Evolutionary conservation across 495 filamentous ascomycete genomes (phyloP), one percentile per base, ranked within the genome.

Genomic region (Tricharina praecox): DNA sequence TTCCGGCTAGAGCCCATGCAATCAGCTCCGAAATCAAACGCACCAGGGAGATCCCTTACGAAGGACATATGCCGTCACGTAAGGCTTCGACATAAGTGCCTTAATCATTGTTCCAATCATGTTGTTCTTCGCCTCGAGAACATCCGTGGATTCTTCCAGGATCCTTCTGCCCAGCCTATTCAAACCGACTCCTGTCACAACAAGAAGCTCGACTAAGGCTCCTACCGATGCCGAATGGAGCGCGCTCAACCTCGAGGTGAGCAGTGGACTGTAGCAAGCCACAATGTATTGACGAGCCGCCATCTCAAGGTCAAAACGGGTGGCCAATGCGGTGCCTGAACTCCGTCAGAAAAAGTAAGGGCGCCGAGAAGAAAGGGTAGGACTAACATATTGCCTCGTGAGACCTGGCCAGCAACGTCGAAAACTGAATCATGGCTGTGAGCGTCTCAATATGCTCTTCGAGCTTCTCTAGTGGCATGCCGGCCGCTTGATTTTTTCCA

Each of bases 161-260:
- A n/a, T n/a, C n/a, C n/a, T 21, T 39, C 36, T 39, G 19, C 8
- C 16, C 19, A 21, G n/a, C n/a, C n/a, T 39, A 21, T n/a, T 39
- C 16, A 21, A 7, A 7, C 39, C 39, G 8, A 43, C 23, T 3
- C 39, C 39, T 3, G 24, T 23, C 23, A 43, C 20, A 4, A 43
- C 39, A 4, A 43, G 24, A 11, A 43, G 39, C 16, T 43, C 39
- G 11, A 43, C 25, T 5, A 43, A 7, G 8, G 20, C 8, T 8
- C 20, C 39, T 5, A 43, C 39, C 18, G 39, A 43, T 11, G 39
- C 39, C 24, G 39, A 43, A 19, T 43, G 39, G 10, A 43, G 20
- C 39, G 11, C 23, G 8, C 5, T 28, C 24, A 43, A 43, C 25
- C 18, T 21, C 24, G 39, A 21, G n/a, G n/a, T n/a, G 10, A 43